Percentiles rank a stretch among this genome's conserved stretches.
These are phyloP conservation scores for Lathyrus aphaca DNA, from an alignment of 306 rosid species.

Conservation along the genomic window DNA sequence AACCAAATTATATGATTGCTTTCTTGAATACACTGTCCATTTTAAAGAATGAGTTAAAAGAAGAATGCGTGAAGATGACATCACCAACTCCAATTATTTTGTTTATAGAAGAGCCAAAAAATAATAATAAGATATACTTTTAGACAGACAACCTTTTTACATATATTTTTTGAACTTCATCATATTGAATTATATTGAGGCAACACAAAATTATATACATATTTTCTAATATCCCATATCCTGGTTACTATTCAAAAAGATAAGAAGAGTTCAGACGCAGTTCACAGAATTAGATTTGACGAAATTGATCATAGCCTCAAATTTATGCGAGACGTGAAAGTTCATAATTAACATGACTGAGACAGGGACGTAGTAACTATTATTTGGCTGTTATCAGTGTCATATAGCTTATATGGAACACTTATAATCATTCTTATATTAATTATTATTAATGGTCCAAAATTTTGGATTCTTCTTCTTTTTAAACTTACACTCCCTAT, in stretches of 20 bases:
- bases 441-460: slow-evolving; percentile 12
- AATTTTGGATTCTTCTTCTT: slow-evolving; percentile 2
- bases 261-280: not conserved
- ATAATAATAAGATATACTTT: too few species aligned
- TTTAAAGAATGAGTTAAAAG: too few species aligned
- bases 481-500: not conserved
- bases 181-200: too few species aligned
- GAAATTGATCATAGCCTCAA: not conserved
- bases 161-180: too few species aligned
- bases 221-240: too few species aligned
- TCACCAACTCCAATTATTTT: too few species aligned
- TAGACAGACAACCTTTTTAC: too few species aligned
- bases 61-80: too few species aligned
- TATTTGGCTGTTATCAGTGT: slow-evolving; percentile 4
- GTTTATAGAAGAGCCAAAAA: too few species aligned
- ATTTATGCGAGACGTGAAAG: not conserved
- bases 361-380: slow-evolving; percentile 7
- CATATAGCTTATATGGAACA: not conserved
- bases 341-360: not conserved
- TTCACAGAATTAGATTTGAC: not conserved
- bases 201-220: too few species aligned
- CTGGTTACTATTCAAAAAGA: not conserved
- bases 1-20: too few species aligned
- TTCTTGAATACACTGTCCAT: too few species aligned
- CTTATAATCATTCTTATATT: not conserved